Evolutionary conservation across 805 yeast species (phyloP).

Genomic region (Sugiyamaella smithiae): DNA sequence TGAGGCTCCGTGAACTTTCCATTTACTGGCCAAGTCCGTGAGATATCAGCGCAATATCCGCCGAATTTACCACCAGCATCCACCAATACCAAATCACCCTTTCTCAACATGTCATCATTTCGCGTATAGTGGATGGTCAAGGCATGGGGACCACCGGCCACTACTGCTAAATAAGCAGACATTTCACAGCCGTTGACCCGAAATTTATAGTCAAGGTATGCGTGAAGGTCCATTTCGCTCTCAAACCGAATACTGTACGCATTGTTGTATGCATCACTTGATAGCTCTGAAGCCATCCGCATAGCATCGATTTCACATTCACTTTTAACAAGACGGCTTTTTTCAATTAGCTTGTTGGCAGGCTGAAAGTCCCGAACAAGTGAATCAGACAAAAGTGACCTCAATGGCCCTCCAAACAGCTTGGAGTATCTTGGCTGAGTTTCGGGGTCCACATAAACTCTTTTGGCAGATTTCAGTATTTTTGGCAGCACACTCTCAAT

Average conservation of each 20-base stretch:
- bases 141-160: slow-evolving; percentile 90
- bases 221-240: slow-evolving; percentile 74
- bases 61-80: slow-evolving; percentile 95
- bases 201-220: slow-evolving; percentile 79
- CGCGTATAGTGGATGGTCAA: slow-evolving; percentile 90
- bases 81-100: slow-evolving; percentile 80
- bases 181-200: slow-evolving; percentile 84
- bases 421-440: slow-evolving; percentile 11
- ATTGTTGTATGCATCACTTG: slow-evolving; percentile 77
- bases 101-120: slow-evolving; percentile 76
- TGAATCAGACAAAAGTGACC: slow-evolving; percentile 10
- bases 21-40: slow-evolving; percentile 90
- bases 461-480: slow-evolving; percentile 6
- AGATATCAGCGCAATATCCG: slow-evolving; percentile 93
- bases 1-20: slow-evolving; percentile 76
- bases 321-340: slow-evolving; percentile 64
- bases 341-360: slow-evolving; percentile 26
- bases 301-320: slow-evolving; percentile 70
- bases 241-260: slow-evolving; percentile 63
- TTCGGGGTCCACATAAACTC: slow-evolving; percentile 11
- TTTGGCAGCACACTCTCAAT: slow-evolving; percentile 14
- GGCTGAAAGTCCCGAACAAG: slow-evolving; percentile 11
- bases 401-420: slow-evolving; percentile 14
- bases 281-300: slow-evolving; percentile 79
- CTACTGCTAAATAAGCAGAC: slow-evolving; percentile 91